These are phyloP conservation scores for Bromus sterilis DNA, from an alignment of 176 grass and related monocot genomes.

Conservation along the genomic window DNA sequence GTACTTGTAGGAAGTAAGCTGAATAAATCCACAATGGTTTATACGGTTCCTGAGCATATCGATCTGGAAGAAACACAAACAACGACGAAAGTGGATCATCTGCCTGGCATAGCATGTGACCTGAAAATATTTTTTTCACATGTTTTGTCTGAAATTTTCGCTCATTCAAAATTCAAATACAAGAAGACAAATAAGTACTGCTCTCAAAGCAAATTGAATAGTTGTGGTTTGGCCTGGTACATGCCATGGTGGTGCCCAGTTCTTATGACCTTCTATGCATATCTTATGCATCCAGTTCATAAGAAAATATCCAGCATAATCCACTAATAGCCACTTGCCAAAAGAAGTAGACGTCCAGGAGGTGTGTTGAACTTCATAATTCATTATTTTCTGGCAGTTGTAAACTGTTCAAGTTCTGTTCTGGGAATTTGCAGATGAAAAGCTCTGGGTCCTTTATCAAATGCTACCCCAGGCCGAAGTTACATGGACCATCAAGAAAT, in stretches of 20 bases:
- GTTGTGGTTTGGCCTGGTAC: neutral
- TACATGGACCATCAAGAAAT: slow-evolving; percentile 14
- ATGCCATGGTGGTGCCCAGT: neutral
- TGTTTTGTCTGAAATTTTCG: neutral
- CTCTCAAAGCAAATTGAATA: neutral
- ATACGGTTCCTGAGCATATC: neutral
- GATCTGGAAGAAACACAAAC: neutral
- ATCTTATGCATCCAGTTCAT: neutral
- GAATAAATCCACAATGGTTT: neutral
- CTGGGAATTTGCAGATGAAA: neutral
- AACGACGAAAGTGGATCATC: neutral
- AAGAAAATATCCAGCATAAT: neutral
- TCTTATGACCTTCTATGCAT: neutral
- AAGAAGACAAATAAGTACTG: neutral
- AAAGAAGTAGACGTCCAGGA: neutral
- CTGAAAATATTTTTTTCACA: neutral
- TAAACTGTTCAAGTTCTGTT: neutral
- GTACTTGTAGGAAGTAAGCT: neutral
- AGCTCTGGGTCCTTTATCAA: neutral
- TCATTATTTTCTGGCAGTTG: neutral
- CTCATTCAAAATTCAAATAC: neutral
- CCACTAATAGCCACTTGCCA: neutral
- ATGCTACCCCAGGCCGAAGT: neutral
- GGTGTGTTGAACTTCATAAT: neutral
- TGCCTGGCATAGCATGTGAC: neutral